phyloP scores from a whole-genome alignment of 305 asterid species.

The Ilex paraguariensis region DNA sequence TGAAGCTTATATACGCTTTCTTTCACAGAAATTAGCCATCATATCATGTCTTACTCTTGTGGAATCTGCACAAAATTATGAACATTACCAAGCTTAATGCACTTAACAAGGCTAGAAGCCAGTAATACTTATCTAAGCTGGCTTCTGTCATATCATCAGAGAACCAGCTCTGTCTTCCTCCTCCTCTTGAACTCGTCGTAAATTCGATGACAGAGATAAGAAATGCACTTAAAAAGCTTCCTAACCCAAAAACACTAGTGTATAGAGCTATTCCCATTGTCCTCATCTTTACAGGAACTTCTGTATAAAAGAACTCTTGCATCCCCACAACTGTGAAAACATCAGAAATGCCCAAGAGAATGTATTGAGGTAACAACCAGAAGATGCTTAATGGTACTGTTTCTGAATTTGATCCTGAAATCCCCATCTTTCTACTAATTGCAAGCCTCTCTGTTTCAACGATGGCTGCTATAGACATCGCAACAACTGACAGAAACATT shows the following conservation, averaged over 20 bases:
- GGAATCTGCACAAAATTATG: no score
- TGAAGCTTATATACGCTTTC: no score
- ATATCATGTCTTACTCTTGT: no score
- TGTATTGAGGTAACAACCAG: constrained; percentile 87
- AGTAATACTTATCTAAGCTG: no score
- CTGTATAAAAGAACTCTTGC: constrained; percentile 85
- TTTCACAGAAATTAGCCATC: no score
- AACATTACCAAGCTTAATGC: no score
- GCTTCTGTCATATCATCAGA: no score
- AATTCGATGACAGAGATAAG: no score
- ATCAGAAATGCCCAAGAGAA: constrained; percentile 78
- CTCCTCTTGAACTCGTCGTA: no score
- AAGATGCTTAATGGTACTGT: constrained; percentile 54
- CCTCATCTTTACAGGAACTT: constrained; percentile 71
- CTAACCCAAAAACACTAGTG: constrained; percentile 86
- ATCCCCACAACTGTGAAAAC: constrained; percentile 92
- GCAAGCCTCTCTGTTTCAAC: constrained; percentile 48
- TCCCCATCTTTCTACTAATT: constrained; percentile 11
- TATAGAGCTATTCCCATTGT: constrained; percentile 86
- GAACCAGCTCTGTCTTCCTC: no score
- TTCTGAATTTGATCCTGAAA: constrained; percentile 5
- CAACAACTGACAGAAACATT: no score
- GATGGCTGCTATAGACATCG: constrained; percentile 77
- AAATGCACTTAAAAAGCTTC: constrained; percentile 83
- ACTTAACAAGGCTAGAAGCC: no score